phyloP scores from a whole-genome alignment of 2,329 filamentous ascomycete genomes.

The Botrytis galanthina region DNA sequence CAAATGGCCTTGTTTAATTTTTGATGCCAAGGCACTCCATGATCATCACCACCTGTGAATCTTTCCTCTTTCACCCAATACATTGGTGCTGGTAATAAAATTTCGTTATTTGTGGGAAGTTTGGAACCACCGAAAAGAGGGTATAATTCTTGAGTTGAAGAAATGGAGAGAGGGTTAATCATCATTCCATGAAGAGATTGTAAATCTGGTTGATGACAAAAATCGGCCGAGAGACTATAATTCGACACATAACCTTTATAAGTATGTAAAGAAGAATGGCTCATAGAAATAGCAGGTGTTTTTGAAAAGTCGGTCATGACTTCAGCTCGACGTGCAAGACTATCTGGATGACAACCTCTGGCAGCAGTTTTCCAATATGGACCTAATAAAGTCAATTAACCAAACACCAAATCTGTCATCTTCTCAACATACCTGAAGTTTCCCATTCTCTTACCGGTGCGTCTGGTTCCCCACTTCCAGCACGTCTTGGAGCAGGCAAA shows the following conservation, averaged over 20 bases:
- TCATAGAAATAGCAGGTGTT: constrained; percentile 49
- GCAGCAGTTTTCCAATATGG: constrained; percentile 57
- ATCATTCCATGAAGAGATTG: constrained; percentile 54
- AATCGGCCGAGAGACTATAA: constrained; percentile 45
- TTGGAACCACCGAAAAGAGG: constrained; percentile 63
- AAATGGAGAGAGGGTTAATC: constrained; percentile 52
- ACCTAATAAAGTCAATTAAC: constrained; percentile 45
- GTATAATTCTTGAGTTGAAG: constrained; percentile 53
- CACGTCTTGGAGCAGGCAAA: constrained; percentile 37
- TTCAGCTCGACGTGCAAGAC: constrained; percentile 52
- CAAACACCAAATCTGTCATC: constrained; percentile 43
- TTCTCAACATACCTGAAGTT: constrained; percentile 36
- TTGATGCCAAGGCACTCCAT: constrained; percentile 55
- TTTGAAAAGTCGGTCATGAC: constrained; percentile 46
- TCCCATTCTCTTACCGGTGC: constrained; percentile 26
- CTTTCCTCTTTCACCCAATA: constrained; percentile 60
- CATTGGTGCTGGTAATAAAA: constrained; percentile 62
- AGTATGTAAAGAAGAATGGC: constrained; percentile 43
- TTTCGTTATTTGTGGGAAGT: constrained; percentile 61
- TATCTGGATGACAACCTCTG: constrained; percentile 61
- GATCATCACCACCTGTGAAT: constrained; percentile 56
- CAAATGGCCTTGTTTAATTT: constrained; percentile 59
- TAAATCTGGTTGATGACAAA: constrained; percentile 54
- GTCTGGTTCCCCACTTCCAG: background rate
- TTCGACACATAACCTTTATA: constrained; percentile 44